Evolutionary conservation across 1,284 basidiomycete genomes (phyloP).

Genomic region (Leccinum griseonigrum): DNA sequence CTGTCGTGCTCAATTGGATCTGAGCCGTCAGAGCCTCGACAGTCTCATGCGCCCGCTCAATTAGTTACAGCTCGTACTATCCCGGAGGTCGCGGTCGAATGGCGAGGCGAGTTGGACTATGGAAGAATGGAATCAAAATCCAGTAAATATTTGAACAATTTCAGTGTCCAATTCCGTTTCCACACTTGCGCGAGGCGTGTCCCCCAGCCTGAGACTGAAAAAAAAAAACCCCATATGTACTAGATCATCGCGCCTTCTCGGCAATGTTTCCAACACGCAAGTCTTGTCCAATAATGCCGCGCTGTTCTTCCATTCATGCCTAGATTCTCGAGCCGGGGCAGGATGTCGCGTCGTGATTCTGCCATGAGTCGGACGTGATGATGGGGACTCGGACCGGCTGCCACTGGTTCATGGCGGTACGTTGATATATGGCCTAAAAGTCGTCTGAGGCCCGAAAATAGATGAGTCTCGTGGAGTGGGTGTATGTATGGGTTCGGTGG

Average conservation of each 20-base stretch:
- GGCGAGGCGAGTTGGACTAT: too few relatives aligned
- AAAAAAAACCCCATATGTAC: too few relatives aligned
- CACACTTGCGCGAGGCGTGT: too few relatives aligned
- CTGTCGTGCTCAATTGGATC: slow-evolving; percentile 49
- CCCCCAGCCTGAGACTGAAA: too few relatives aligned
- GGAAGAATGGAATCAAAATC: too few relatives aligned
- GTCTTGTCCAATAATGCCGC: slow-evolving; percentile 76
- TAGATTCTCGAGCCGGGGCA: slow-evolving; percentile 7
- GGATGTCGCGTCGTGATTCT: slow-evolving; percentile 73
- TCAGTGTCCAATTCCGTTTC: too few relatives aligned
- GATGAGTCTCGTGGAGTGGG: slow-evolving; percentile 52
- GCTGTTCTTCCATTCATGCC: slow-evolving; percentile 18
- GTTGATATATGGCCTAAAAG: too few relatives aligned
- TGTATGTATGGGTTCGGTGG: slow-evolving; percentile 45
- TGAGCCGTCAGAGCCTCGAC: slow-evolving; percentile 51
- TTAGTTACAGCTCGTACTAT: slow-evolving; percentile 27
- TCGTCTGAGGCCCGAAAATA: too few relatives aligned
- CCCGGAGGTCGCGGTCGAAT: too few relatives aligned
- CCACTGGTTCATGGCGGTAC: slow-evolving; percentile 40
- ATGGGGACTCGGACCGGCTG: slow-evolving; percentile 58
- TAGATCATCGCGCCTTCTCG: slow-evolving; percentile 28
- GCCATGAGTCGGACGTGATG: slow-evolving; percentile 71
- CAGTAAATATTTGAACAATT: too few relatives aligned
- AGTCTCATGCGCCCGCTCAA: slow-evolving; percentile 50
- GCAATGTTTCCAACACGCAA: slow-evolving; percentile 79